Evolutionary conservation across 345 rosid species (phyloP), one percentile per base, ranked within the genome.

Genomic region (Noccaea bulbosa): DNA sequence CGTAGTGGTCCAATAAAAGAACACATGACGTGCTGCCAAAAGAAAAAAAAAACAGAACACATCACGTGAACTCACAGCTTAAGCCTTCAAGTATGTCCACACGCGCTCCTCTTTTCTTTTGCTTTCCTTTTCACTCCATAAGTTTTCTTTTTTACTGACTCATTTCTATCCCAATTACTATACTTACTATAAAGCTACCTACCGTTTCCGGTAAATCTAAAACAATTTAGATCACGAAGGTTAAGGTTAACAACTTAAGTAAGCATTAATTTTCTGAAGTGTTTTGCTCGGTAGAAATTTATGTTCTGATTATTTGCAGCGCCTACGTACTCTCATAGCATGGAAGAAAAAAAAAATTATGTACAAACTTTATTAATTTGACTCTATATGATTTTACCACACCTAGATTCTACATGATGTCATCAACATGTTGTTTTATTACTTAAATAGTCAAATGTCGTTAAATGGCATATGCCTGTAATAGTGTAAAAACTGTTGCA

Each of bases 1-100:
- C 67, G 46, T 55, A 62, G 75, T 79, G 81, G 89, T 74, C 85
- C 92, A 83, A 70, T 65, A 30, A 73, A 75, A 24, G 66, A 78
- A 83, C 86, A 83, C 37, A 69, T 78, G 89, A 83, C 86, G 89
- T 85, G 89, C n/a, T n/a, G n/a, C n/a, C n/a, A n/a, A n/a, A n/a
- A n/a, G n/a, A n/a, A n/a, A n/a, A n/a, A n/a, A n/a, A n/a, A n/a
- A n/a, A n/a, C n/a, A 24, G 66, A 78, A 83, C 86, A 83, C 37
- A 69, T 78, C 92, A 83, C 86, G 89, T 85, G 89, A 82, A 75
- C 50, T 62, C 82, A 77, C 81, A 80, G 76, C 46, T 58, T 70
- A 41, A 41, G 41, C 50, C 30, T 78, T 77, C 83, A 80, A 43
- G 66, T 62, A 17, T 60, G 73, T 70, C 70, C 72, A 40, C 72